Base-by-base conservation (phyloP, 1,284 basidiomycete species). In the Omphalotus olearius region DNA sequence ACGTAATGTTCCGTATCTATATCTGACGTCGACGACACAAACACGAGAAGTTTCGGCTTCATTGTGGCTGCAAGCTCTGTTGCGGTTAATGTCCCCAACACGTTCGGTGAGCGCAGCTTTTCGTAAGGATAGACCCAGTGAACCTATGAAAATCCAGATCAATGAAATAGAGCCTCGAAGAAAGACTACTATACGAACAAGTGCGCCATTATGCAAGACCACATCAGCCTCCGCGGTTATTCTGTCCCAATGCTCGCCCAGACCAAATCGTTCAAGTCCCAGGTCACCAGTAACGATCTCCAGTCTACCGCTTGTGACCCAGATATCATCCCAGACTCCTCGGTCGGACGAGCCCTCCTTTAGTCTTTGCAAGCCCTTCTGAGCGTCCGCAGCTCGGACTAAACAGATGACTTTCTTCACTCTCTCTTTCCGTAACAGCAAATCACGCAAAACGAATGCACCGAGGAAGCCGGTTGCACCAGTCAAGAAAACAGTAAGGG, bases 91-190 rank as follows among this genome's bases (percentile, higher is more conserved):
- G 97, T 99, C 0, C 90, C 88, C 3, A 95, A 65, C 11, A 99
- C 97, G 65, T 99, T 99, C 25, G 95, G 83, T 0, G 88, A 79
- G 14, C 95, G 88, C 35, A 99, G 79, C 68, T 88, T 93, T 66
- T 93, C 88, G 70, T 99, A 99, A 0, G 95, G 93, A 69, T 98
- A 99, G 2, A 99, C 93, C 97, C 97, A 99, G 66, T 99, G 97
- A 13, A 99, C 91, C 91, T 92, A 57, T 42, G 30, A 52, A 25
- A 46, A 23, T 6, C 20, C 16, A 23, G 20, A 43, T 45, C 28
- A 37, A 1, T 26, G 14, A 23, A 26, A 37, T 13, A n/a, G 14
- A 14, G n/a, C 35, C 25, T 28, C 5, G 47, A 30, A 20, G 14
- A 33, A 47, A 36, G 43, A 45, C 7, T 4, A 2, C 3, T 28